Evolutionary conservation across 2,329 filamentous ascomycete species (phyloP).

Genomic region (Aspergillus transmontanensis): DNA sequence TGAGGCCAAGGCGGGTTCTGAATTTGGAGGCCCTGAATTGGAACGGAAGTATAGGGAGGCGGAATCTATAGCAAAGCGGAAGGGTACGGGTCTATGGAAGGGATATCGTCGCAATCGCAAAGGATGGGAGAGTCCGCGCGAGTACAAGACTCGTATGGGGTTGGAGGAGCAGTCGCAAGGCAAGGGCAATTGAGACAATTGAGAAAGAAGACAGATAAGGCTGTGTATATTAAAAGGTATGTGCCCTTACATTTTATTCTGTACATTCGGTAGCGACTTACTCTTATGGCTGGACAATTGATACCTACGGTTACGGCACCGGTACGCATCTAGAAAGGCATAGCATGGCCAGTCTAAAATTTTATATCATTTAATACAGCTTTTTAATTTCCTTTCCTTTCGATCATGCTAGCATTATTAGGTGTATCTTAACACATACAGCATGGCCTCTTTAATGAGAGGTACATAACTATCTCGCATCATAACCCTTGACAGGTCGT

Average conservation of each 20-base stretch:
- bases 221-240: neutral
- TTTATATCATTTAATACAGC: no score
- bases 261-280: neutral
- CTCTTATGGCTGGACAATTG: slow-evolving; percentile 8
- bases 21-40: slow-evolving; percentile 74
- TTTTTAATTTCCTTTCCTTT: neutral
- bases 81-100: slow-evolving; percentile 75
- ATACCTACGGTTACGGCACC: slow-evolving; percentile 7
- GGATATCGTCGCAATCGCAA: slow-evolving; percentile 52
- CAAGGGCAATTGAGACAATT: slow-evolving; percentile 6
- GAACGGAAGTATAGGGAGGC: slow-evolving; percentile 50
- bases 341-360: neutral
- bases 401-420: neutral
- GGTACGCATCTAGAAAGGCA: neutral
- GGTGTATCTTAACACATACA: neutral
- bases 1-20: slow-evolving; percentile 84
- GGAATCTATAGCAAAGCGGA: slow-evolving; percentile 61
- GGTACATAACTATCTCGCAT: neutral
- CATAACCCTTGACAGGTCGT: slow-evolving; percentile 8
- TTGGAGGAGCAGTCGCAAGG: slow-evolving; percentile 35
- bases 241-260: neutral
- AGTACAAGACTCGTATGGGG: slow-evolving; percentile 72
- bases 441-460: neutral
- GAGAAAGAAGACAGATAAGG: slow-evolving; percentile 12
- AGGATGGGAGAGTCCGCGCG: slow-evolving; percentile 78